phyloP scores from a whole-genome alignment of 2,329 filamentous ascomycete species.

The Gaeumannomyces tritici region DNA sequence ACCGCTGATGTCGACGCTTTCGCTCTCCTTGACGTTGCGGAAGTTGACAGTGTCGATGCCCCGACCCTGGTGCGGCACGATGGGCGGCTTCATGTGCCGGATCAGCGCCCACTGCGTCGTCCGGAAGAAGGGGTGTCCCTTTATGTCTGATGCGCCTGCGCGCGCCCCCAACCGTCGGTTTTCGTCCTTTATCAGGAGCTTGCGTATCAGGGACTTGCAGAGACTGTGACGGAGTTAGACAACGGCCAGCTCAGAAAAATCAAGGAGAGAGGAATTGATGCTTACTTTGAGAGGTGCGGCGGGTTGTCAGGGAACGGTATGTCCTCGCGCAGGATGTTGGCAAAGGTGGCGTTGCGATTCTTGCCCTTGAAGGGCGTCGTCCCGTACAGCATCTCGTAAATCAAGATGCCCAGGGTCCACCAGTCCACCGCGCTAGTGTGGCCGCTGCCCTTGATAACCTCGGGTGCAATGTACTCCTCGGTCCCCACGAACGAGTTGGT shows the following conservation, averaged over 20 bases:
- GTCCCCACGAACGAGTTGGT: constrained; percentile 98
- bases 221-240: constrained; percentile 43
- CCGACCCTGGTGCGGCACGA: constrained; percentile 83
- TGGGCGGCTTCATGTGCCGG: constrained; percentile 94
- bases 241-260: not conserved
- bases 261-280: constrained; percentile 11
- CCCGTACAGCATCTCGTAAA: constrained; percentile 98
- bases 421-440: constrained; percentile 98
- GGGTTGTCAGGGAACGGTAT: constrained; percentile 90
- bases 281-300: constrained; percentile 87
- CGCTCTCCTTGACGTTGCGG: constrained; percentile 93
- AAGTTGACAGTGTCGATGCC: constrained; percentile 95
- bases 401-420: constrained; percentile 96
- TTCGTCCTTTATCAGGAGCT: constrained; percentile 96
- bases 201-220: constrained; percentile 93
- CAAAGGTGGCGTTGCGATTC: constrained; percentile 96
- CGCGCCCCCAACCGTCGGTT: constrained; percentile 85
- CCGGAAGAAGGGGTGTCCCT: constrained; percentile 91
- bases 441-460: constrained; percentile 97
- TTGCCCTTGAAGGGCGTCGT: constrained; percentile 99
- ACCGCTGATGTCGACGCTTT: constrained; percentile 77
- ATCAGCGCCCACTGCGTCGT: constrained; percentile 95
- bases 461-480: constrained; percentile 96
- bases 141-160: constrained; percentile 93
- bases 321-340: constrained; percentile 91